A percentile compares a stretch with the other conserved stretches of the same genome.
These are phyloP conservation scores for Tagetes patula DNA, from an alignment of 129 eudicot genomes.

Conservation along the genomic window DNA sequence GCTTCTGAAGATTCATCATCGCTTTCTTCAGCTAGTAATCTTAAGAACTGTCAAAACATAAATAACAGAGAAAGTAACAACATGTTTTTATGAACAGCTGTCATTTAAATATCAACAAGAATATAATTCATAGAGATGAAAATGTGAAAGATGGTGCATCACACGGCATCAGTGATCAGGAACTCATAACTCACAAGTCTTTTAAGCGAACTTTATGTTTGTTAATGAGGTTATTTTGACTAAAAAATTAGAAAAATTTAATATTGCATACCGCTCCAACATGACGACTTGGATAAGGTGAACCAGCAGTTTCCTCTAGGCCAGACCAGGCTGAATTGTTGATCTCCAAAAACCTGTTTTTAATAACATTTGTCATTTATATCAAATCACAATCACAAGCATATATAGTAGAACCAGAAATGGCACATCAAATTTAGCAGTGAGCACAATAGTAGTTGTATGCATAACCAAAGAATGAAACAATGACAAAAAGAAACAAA, in stretches of 20 bases:
- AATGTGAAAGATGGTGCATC: not conserved
- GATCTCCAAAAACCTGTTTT: conserved; percentile 64
- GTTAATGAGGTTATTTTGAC: not conserved
- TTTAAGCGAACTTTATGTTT: not conserved
- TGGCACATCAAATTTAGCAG: not conserved
- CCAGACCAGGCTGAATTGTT: conserved; percentile 75
- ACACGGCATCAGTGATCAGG: not conserved
- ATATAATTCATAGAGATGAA: not conserved
- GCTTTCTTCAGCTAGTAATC: conserved; percentile 74
- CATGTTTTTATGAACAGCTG: not conserved
- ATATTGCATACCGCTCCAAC: conserved; percentile 70
- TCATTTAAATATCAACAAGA: not conserved
- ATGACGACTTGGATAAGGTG: conserved; percentile 55
- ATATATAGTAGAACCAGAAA: not conserved
- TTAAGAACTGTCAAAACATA: conserved; percentile 60
- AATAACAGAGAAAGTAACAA: conserved; percentile 9
- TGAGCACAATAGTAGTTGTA: not conserved
- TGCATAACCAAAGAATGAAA: not conserved
- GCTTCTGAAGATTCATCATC: conserved; percentile 50
- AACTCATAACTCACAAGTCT: not conserved
- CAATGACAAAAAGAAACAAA: not conserved
- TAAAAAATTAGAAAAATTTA: not conserved
- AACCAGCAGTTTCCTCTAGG: conserved; percentile 81
- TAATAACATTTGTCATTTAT: not conserved
- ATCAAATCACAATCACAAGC: conserved; percentile 8